Base-by-base conservation (phyloP, 306 rosid species). In the Cercis canadensis region DNA sequence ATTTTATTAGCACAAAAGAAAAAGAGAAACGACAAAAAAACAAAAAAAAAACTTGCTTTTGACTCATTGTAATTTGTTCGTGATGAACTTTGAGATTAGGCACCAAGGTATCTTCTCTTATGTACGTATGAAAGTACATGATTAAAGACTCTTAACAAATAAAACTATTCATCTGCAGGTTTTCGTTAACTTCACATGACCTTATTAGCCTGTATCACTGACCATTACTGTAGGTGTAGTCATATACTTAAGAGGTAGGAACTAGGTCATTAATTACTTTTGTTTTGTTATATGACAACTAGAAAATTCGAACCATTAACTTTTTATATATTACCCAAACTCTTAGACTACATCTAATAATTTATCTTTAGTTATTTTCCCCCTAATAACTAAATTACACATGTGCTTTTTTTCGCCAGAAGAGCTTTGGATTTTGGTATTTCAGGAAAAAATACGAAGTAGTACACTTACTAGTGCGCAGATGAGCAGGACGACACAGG, bases 121-220 rank as follows among this genome's bases (percentile, higher is more conserved):
- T 57, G 57, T 76, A 55, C 53, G 63, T 55, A 45, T 14, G 60
- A 72, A 39, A 71, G 50, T 50, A 67, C 72, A 60, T 33, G 37
- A 39, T 40, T 54, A 31, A 31, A 41, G 43, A 18, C 50, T 11
- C 29, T 53, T 24, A 49, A 40, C 49, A 49, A 9, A 24, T 21
- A n/a, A 13, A 55, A 80, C 77, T 65, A 74, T 74, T 82, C 72
- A 74, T 65, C 78, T 29, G 52, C 54, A 74, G 69, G 62, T 54
- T 49, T 45, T 19, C 46, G 62, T 68, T 1, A 39, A 53, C 64
- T 36, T 39, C 29, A 17, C 6, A 44, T 40, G 64, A 41, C 44
- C 52, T 51, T 53, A 21, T 62, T 39, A 62, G 41, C 11, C 53
- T 5, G 11, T 49, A 44, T 66, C 24, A 61, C 76, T 59, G 57